Evolutionary conservation across 192 early-diverging fungal species (phyloP), one percentile per base, ranked within the genome.

Genomic region (Linnemannia exigua): DNA sequence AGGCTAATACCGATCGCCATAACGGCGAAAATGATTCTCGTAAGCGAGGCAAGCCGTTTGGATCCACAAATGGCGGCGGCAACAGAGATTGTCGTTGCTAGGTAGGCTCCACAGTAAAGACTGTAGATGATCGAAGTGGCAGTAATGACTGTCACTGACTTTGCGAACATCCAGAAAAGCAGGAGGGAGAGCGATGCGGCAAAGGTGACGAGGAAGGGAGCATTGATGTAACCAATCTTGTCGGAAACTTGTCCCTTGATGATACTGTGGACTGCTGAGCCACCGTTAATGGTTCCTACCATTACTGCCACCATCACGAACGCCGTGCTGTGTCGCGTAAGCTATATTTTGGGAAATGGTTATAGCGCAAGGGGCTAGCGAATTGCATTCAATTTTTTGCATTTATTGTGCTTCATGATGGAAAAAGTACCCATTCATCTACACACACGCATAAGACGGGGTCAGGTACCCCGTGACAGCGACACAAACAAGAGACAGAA

Each of bases 241-340:
- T 91, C 91, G 3, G 93, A 92, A 25, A 93, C 67, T 31, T 91
- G 87, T 44, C 94, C 94, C 22, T 92, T 89, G 0, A 84, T 73
- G 78, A 95, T 91, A 37, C 94, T 90, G 15, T 91, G 91, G 1
- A 93, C 52, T 6, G 93, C 91, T 25, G 92, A 93, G 16, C 88
- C 84, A 31, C 90, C 94, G 48, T 91, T 92, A 87, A 94, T 93
- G 50, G 96, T 80, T 58, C 92, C 92, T 25, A 95, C 80, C 52
- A 95, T 88, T 22, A 90, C 81, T 1, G 91, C 89, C 15, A 89
- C 93, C 25, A 90, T 89, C 0, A 52, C 68, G 1, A 54, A 91
- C 83, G 41, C 90, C 90, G 28, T 90, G 77, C 69, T 87, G 74
- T 69, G 82, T 70, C 9, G 89, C 89, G 69, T 87, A 92, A 15